These are phyloP conservation scores for Ustilago tritici DNA, from an alignment of 1,284 basidiomycete genomes.

Conservation along the genomic window DNA sequence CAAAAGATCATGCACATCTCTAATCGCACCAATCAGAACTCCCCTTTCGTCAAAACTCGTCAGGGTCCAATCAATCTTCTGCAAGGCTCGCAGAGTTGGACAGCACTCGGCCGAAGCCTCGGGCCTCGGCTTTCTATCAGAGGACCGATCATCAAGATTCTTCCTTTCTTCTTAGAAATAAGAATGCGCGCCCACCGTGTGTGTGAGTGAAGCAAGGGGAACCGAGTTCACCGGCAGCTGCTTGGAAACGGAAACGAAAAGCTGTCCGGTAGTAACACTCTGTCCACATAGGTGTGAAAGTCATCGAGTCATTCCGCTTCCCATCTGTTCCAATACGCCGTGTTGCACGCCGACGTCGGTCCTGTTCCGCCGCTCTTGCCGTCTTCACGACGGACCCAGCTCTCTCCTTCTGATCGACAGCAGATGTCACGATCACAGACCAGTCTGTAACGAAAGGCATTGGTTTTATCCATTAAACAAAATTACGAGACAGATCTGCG, in stretches of 20 bases:
- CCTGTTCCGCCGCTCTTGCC: slow-evolving; percentile 2
- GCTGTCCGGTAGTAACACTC: not conserved
- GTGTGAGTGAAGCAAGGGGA: too few species aligned
- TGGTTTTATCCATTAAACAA: not conserved
- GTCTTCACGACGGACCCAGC: not conserved
- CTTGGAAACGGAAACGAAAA: not conserved
- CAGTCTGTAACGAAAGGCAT: not conserved
- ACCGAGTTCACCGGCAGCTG: slow-evolving; percentile 26
- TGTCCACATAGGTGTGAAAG: not conserved
- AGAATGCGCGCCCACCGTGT: not conserved
- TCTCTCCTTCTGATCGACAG: not conserved
- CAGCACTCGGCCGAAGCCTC: slow-evolving; percentile 29
- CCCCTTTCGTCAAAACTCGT: slow-evolving; percentile 18
- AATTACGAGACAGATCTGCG: not conserved
- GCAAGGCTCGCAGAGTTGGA: slow-evolving; percentile 14
- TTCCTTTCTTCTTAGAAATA: not conserved
- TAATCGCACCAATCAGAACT: slow-evolving; percentile 53
- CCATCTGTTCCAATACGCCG: slow-evolving; percentile 10
- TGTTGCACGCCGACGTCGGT: slow-evolving; percentile 6
- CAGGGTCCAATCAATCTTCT: slow-evolving; percentile 25
- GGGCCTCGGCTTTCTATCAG: slow-evolving; percentile 17
- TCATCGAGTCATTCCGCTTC: slow-evolving; percentile 10
- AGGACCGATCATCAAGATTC: not conserved
- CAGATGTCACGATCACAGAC: not conserved
- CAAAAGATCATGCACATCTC: slow-evolving; percentile 26